phyloP scores from a whole-genome alignment of 768 basidiomycete species.

The Suillus ampliporus region DNA sequence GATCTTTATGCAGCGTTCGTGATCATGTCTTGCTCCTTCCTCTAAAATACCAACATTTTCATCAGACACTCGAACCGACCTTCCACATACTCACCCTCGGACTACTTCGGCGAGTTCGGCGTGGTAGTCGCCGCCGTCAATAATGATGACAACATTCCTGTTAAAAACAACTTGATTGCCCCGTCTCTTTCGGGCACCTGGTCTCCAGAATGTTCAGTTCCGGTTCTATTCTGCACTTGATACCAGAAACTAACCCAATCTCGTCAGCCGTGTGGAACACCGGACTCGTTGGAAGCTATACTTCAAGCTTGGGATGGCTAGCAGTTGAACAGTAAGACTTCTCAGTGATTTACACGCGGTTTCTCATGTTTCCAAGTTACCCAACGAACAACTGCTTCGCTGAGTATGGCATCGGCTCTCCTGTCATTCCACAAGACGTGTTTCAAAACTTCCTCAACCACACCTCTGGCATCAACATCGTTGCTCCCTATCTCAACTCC shows the following conservation, averaged over 20 bases:
- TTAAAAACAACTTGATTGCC: constrained; percentile 36
- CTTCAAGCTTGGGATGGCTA: constrained; percentile 42
- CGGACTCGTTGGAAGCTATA: constrained; percentile 30
- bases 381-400: constrained; percentile 42
- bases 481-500: constrained; percentile 43
- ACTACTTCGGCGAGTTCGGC: constrained; percentile 41
- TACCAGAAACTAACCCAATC: not conserved
- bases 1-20: constrained; percentile 49
- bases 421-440: constrained; percentile 42
- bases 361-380: constrained; percentile 38
- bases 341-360: not conserved
- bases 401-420: constrained; percentile 23
- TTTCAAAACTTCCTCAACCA: constrained; percentile 53
- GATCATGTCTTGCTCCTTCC: not conserved
- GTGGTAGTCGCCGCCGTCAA: constrained; percentile 28
- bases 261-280: constrained; percentile 35
- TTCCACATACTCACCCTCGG: constrained; percentile 28
- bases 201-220: constrained; percentile 27
- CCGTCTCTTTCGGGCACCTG: constrained; percentile 40
- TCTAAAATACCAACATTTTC: not conserved
- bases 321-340: constrained; percentile 45
- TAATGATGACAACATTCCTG: constrained; percentile 23
- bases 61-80: constrained; percentile 37
- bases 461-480: constrained; percentile 39
- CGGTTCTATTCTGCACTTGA: not conserved